Evolutionary conservation across 768 basidiomycete genomes (phyloP).

Genomic region (Lentinus tigrinus): DNA sequence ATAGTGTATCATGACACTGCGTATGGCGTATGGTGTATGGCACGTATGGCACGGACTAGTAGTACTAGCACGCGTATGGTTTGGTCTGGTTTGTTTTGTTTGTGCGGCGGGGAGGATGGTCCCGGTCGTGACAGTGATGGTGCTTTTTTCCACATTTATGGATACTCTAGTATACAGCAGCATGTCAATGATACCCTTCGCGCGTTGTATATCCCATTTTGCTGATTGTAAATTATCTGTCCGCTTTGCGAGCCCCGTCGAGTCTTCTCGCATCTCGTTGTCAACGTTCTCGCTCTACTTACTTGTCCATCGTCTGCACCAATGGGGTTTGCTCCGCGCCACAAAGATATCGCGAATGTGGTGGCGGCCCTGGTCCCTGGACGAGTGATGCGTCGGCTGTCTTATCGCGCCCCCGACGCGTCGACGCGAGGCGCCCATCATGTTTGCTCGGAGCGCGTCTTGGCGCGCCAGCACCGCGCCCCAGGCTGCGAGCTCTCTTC

Average conservation of each 20-base stretch:
- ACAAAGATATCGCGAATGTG: neutral
- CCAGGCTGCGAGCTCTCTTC: neutral
- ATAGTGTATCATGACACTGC: neutral
- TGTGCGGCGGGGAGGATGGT: neutral
- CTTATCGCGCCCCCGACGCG: neutral
- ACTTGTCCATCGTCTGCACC: no score
- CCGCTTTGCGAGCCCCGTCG: neutral
- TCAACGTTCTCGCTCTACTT: no score
- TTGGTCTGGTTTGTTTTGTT: neutral
- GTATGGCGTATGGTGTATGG: neutral
- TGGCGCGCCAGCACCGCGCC: neutral
- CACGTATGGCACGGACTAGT: constrained; percentile 3
- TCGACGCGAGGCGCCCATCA: neutral
- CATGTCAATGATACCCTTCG: constrained; percentile 16
- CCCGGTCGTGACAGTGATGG: neutral
- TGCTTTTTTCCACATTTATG: constrained; percentile 1
- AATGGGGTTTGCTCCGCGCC: neutral
- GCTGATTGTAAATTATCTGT: constrained; percentile 14
- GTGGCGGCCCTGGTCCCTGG: neutral
- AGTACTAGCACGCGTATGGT: neutral
- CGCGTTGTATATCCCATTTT: constrained; percentile 15
- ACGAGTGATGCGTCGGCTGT: no score
- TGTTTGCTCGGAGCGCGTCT: neutral
- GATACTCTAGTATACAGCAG: constrained; percentile 17
- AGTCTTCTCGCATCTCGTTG: neutral